Percentiles rank a stretch among this genome's conserved stretches.
phyloP scores from a whole-genome alignment of 371 early-diverging fungal genomes.

The Thermomucor indicae-seudaticae region DNA sequence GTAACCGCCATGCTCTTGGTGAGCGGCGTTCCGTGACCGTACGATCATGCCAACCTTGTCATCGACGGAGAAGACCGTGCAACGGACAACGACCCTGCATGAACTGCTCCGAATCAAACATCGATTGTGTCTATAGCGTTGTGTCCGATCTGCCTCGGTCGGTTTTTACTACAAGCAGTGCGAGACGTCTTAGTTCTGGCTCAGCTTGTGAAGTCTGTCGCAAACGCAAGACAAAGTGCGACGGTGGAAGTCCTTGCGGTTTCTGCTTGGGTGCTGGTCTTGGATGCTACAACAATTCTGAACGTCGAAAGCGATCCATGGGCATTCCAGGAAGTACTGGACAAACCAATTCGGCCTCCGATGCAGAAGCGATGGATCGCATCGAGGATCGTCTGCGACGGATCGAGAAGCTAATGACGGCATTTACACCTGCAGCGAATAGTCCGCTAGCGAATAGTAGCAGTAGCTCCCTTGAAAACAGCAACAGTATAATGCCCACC shows the following conservation, averaged over 20 bases:
- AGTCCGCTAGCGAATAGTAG: slow-evolving; percentile 4
- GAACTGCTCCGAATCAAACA: slow-evolving; percentile 11
- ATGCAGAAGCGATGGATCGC: slow-evolving; percentile 37
- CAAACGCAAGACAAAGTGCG: slow-evolving; percentile 50
- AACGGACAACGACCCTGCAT: slow-evolving; percentile 24
- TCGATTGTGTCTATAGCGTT: slow-evolving; percentile 24
- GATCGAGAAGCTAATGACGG: slow-evolving; percentile 48
- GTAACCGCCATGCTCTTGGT: slow-evolving; percentile 12
- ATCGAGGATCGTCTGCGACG: slow-evolving; percentile 44
- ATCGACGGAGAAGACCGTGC: slow-evolving; percentile 16
- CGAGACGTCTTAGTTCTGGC: slow-evolving; percentile 43
- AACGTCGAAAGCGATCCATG: slow-evolving; percentile 26
- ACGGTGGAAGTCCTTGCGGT: slow-evolving; percentile 43
- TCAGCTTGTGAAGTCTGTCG: slow-evolving; percentile 51
- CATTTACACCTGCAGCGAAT: slow-evolving; percentile 29
- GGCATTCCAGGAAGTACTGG: slow-evolving; percentile 1
- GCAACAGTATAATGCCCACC: not conserved
- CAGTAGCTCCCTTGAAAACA: not conserved
- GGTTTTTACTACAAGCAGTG: slow-evolving; percentile 27
- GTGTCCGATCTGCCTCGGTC: slow-evolving; percentile 24
- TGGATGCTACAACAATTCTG: slow-evolving; percentile 45
- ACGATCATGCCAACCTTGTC: slow-evolving; percentile 24
- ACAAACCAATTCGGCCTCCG: slow-evolving; percentile 3
- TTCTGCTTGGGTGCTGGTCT: slow-evolving; percentile 39
- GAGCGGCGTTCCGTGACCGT: slow-evolving; percentile 19